phyloP scores from a whole-genome alignment of 768 basidiomycete genomes.

The Saitozyma sp. region DNA sequence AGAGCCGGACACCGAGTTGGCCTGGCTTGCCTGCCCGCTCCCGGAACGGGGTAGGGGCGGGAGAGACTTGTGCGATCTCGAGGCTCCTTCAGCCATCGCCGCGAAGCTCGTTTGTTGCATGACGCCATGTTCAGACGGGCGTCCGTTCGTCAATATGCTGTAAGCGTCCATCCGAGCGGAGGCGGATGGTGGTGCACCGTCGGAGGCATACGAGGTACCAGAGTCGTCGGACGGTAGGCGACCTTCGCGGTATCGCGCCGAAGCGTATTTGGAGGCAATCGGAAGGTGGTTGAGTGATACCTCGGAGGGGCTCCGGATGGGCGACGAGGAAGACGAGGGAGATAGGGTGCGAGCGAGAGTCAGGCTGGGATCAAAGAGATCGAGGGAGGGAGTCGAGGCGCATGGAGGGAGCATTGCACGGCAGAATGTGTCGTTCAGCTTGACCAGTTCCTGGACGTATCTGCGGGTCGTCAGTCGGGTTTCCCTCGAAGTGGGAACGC shows the following conservation, averaged over 20 bases:
- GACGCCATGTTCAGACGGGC: constrained; percentile 28
- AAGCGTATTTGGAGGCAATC: constrained; percentile 87
- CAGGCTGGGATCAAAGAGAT: constrained; percentile 21
- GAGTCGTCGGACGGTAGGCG: constrained; percentile 4
- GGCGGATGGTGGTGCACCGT: neutral
- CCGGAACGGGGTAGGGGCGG: no score
- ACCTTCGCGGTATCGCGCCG: constrained; percentile 9
- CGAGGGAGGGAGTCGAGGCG: constrained; percentile 52
- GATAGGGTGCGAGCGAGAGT: constrained; percentile 29
- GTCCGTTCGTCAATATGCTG: constrained; percentile 38
- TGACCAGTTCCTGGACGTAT: constrained; percentile 85
- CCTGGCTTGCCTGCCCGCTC: no score
- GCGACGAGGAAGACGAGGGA: constrained; percentile 16
- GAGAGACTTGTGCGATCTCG: no score
- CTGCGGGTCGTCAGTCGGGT: constrained; percentile 54
- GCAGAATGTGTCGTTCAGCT: constrained; percentile 92
- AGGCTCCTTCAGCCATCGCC: constrained; percentile 4
- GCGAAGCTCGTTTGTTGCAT: constrained; percentile 13
- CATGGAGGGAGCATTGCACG: constrained; percentile 85
- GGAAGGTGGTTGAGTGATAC: constrained; percentile 77
- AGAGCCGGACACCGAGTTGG: no score
- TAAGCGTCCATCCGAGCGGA: constrained; percentile 40
- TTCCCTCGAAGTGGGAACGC: neutral
- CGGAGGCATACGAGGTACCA: constrained; percentile 1
- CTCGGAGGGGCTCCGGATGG: constrained; percentile 61